A percentile compares a stretch with the other conserved stretches of the same genome.
These are phyloP conservation scores for Lunularia cruciata DNA, from an alignment of 225 moss, liverwort and hornwort genomes.

Conservation along the genomic window DNA sequence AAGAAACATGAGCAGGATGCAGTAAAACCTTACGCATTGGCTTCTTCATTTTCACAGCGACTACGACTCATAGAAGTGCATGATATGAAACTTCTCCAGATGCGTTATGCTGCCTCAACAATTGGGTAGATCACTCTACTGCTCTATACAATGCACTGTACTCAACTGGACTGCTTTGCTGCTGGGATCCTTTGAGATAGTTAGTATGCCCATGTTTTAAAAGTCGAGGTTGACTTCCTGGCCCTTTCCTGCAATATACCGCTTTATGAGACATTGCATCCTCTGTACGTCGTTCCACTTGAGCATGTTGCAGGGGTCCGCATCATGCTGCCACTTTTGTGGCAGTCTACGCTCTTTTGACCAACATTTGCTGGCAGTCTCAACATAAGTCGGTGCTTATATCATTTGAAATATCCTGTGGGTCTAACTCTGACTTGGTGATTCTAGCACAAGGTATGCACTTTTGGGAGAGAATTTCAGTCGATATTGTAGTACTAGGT, in stretches of 20 bases:
- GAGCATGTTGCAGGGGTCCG: conserved; percentile 48
- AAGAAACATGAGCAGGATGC: too few species aligned
- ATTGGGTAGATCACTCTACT: conserved; percentile 47
- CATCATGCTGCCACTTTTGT: conserved; percentile 72
- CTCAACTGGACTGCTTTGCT: too few species aligned
- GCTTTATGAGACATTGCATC: too few species aligned
- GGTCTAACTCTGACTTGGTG: conserved; percentile 25
- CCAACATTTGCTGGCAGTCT: conserved; percentile 71
- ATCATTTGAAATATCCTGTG: conserved; percentile 70
- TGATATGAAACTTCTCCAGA: conserved; percentile 63
- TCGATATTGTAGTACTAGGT: too few species aligned
- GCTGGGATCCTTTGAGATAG: too few species aligned
- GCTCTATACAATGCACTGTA: background rate
- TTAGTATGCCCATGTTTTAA: too few species aligned
- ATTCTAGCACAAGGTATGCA: background rate
- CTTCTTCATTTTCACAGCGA: conserved; percentile 43
- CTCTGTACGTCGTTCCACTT: background rate
- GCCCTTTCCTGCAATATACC: too few species aligned
- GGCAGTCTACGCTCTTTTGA: conserved; percentile 73
- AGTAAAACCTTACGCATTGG: too few species aligned
- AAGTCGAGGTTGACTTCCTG: too few species aligned
- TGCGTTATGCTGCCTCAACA: conserved; percentile 72
- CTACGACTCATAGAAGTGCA: conserved; percentile 69
- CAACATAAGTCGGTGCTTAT: conserved; percentile 66
- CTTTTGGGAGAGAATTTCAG: too few species aligned